Conservation (phyloP, 345 rosid genomes). For the Microthlaspi erraticum region DNA sequence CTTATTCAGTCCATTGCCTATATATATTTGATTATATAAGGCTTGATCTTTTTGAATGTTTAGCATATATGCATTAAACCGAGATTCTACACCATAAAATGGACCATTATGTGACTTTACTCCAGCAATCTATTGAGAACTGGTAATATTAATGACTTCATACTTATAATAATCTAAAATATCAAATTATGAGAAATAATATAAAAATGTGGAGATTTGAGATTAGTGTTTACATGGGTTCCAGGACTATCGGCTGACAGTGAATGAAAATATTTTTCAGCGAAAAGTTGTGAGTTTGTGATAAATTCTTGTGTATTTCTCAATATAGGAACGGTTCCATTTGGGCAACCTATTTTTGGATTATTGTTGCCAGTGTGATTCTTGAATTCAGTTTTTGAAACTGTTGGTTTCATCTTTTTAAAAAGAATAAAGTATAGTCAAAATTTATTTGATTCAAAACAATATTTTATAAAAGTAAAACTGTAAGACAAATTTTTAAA, state of each 20-base stretch:
- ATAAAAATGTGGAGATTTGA: too few relatives aligned
- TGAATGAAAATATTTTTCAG: neutral
- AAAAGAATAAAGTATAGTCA: neutral
- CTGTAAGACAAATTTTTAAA: neutral
- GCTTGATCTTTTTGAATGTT: conserved; percentile 4
- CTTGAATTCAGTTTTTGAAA: neutral
- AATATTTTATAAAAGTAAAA: neutral
- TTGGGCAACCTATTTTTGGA: neutral
- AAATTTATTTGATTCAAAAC: neutral
- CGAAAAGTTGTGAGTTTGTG: too few relatives aligned
- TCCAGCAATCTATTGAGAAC: too few relatives aligned
- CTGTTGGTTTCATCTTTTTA: neutral
- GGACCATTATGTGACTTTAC: neutral
- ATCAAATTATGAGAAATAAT: too few relatives aligned
- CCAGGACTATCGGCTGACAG: conserved; percentile 5
- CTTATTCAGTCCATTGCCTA: conserved; percentile 1
- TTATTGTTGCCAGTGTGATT: neutral
- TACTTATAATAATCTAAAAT: too few relatives aligned
- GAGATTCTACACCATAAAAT: conserved; percentile 9
- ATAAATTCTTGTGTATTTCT: too few relatives aligned
- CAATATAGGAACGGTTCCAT: too few relatives aligned
- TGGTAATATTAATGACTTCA: too few relatives aligned
- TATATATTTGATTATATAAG: conserved; percentile 14
- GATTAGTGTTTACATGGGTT: conserved; percentile 15
- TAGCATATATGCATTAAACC: neutral